Evolutionary conservation across 176 grass and related monocot genomes (phyloP).

Genomic region (Aegilops bicornis): DNA sequence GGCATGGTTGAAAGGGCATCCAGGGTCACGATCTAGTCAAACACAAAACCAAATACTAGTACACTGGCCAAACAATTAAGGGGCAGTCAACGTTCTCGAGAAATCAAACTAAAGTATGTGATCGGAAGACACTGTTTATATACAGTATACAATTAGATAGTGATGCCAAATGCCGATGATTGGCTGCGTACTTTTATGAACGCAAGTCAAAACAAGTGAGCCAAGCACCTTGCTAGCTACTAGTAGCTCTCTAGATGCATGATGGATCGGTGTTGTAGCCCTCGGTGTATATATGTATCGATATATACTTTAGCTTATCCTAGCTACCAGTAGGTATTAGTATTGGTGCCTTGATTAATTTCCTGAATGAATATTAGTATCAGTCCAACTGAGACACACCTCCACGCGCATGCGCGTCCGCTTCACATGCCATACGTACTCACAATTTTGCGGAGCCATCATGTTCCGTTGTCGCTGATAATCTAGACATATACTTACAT

Average conservation of each 20-base stretch:
- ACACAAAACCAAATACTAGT: not conserved
- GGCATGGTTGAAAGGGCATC: not conserved
- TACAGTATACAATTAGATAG: not conserved
- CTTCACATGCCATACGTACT: not conserved
- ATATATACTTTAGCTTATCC: not conserved
- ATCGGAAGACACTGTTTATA: not conserved
- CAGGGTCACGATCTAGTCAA: not conserved
- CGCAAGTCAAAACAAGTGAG: conserved; percentile 19
- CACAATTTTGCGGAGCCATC: not conserved
- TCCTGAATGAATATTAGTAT: not conserved
- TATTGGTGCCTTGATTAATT: not conserved
- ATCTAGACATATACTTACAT: not conserved
- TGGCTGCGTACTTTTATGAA: not conserved
- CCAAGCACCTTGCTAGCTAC: not conserved
- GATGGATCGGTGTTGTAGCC: not conserved
- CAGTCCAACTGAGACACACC: not conserved
- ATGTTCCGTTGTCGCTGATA: not conserved
- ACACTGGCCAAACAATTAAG: conserved; percentile 13
- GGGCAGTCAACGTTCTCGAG: not conserved
- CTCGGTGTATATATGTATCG: not conserved
- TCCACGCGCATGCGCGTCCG: not conserved
- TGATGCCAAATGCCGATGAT: not conserved
- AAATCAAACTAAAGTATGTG: not conserved
- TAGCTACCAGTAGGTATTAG: not conserved
- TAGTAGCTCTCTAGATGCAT: not conserved